A percentile compares a stretch with the other conserved stretches of the same genome.
These are phyloP conservation scores for Pisolithus microcarpus DNA, from an alignment of 768 basidiomycete genomes.

Conservation along the genomic window DNA sequence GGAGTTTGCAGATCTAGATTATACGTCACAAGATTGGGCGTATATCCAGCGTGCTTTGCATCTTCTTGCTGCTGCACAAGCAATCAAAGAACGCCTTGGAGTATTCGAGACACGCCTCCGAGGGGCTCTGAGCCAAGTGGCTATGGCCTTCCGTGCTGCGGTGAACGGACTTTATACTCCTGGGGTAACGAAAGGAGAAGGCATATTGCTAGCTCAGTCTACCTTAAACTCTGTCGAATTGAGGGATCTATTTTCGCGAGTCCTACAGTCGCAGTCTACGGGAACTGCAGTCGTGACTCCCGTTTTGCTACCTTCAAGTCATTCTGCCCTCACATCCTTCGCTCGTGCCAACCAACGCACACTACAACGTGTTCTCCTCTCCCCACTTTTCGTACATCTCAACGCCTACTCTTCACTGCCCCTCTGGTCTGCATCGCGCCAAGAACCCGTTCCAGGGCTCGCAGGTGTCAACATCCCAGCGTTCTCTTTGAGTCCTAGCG, in stretches of 20 bases:
- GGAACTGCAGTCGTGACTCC: slow-evolving; percentile 14
- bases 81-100: slow-evolving; percentile 58
- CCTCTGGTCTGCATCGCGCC: slow-evolving; percentile 51
- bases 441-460: slow-evolving; percentile 21
- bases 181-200: slow-evolving; percentile 57
- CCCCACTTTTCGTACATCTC: slow-evolving; percentile 73
- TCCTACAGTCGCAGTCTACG: slow-evolving; percentile 12
- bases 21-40: slow-evolving; percentile 83
- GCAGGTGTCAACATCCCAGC: slow-evolving; percentile 61
- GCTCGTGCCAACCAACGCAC: slow-evolving; percentile 69
- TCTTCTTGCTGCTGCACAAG: slow-evolving; percentile 72
- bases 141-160: slow-evolving; percentile 51
- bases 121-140: slow-evolving; percentile 49
- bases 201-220: slow-evolving; percentile 75
- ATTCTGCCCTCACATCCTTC: slow-evolving; percentile 52
- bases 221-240: slow-evolving; percentile 77
- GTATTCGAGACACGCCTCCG: slow-evolving; percentile 68
- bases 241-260: slow-evolving; percentile 28
- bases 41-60: slow-evolving; percentile 78
- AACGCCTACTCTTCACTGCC: slow-evolving; percentile 59
- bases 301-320: slow-evolving; percentile 46
- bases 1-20: slow-evolving; percentile 78
- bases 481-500: slow-evolving; percentile 90
- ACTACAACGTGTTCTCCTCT: slow-evolving; percentile 76
- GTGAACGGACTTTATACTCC: slow-evolving; percentile 49